Evolutionary conservation across 805 yeast genomes (phyloP).

Genomic region (Cyberlindnera petersonii): DNA sequence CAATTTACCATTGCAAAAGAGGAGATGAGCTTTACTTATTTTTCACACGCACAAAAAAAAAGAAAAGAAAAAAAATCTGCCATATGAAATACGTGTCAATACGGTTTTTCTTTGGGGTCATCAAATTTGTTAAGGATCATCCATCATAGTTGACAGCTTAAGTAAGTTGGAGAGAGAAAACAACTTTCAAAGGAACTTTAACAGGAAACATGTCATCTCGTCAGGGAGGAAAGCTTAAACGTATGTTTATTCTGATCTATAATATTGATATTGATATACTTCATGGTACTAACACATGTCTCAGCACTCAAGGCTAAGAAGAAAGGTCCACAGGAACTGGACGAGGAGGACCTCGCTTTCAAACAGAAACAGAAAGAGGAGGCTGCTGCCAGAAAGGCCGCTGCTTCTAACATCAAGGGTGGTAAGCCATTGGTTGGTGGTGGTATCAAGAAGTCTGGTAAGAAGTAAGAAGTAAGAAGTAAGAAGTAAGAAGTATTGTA

Average conservation of each 20-base stretch:
- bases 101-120: slow-evolving; percentile 3
- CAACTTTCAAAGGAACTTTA: background rate
- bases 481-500: too few relatives aligned
- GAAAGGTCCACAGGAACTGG: slow-evolving; percentile 70
- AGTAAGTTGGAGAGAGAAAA: too few relatives aligned
- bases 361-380: slow-evolving; percentile 94
- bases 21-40: background rate
- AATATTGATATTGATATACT: background rate
- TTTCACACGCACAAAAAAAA: too few relatives aligned
- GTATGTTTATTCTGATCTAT: slow-evolving; percentile 34
- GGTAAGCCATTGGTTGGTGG: slow-evolving; percentile 94
- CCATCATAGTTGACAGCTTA: too few relatives aligned
- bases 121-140: too few relatives aligned
- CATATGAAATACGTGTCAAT: background rate
- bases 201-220: slow-evolving; percentile 72
- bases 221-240: slow-evolving; percentile 97
- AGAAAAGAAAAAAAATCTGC: background rate
- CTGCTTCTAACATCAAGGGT: slow-evolving; percentile 80
- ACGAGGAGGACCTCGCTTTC: slow-evolving; percentile 87
- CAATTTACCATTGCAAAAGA: background rate
- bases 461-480: slow-evolving; percentile 34
- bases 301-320: slow-evolving; percentile 57
- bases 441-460: slow-evolving; percentile 89
- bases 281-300: background rate
- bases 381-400: slow-evolving; percentile 86